These are phyloP conservation scores for Lasiosphaeria miniovina DNA, from an alignment of 495 filamentous ascomycete genomes.

Conservation along the genomic window DNA sequence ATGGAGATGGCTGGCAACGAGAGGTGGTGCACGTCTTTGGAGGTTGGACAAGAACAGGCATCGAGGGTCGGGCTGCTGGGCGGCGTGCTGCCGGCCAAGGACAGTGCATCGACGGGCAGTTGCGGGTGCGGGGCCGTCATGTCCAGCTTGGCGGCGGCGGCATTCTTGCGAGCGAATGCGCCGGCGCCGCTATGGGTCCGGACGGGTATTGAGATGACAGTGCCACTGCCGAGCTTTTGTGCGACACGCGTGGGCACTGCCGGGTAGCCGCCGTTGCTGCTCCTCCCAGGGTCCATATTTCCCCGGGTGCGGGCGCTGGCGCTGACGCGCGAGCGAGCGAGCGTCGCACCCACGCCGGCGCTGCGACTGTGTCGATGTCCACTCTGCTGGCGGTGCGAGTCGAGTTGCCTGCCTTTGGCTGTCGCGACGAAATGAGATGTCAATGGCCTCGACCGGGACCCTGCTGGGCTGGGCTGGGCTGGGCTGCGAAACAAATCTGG, in stretches of 20 bases:
- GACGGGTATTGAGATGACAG: slow-evolving; percentile 22
- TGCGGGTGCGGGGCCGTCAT: too few relatives aligned
- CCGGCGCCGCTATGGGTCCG: slow-evolving; percentile 18
- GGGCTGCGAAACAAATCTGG: too few relatives aligned
- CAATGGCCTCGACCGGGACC: too few relatives aligned
- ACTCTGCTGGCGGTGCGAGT: too few relatives aligned
- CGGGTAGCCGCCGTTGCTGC: slow-evolving; percentile 24
- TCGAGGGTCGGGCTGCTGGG: slow-evolving; percentile 27
- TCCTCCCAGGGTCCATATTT: slow-evolving; percentile 24
- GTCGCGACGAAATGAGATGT: too few relatives aligned
- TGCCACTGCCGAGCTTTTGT: slow-evolving; percentile 28
- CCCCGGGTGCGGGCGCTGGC: too few relatives aligned
- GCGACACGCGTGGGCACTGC: slow-evolving; percentile 25
- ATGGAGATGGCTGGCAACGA: too few relatives aligned
- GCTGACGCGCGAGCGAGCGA: too few relatives aligned
- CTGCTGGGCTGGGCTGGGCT: too few relatives aligned
- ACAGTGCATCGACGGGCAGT: slow-evolving; percentile 20
- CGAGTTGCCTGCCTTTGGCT: too few relatives aligned
- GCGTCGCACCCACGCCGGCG: not conserved
- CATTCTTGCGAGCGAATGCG: slow-evolving; percentile 17
- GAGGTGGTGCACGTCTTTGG: too few relatives aligned
- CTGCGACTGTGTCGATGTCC: too few relatives aligned
- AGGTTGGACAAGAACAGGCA: slow-evolving; percentile 4
- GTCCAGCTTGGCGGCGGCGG: slow-evolving; percentile 1
- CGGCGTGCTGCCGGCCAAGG: slow-evolving; percentile 28